These are phyloP conservation scores for Carallia brachiata DNA, from an alignment of 345 rosid genomes.

Conservation along the genomic window DNA sequence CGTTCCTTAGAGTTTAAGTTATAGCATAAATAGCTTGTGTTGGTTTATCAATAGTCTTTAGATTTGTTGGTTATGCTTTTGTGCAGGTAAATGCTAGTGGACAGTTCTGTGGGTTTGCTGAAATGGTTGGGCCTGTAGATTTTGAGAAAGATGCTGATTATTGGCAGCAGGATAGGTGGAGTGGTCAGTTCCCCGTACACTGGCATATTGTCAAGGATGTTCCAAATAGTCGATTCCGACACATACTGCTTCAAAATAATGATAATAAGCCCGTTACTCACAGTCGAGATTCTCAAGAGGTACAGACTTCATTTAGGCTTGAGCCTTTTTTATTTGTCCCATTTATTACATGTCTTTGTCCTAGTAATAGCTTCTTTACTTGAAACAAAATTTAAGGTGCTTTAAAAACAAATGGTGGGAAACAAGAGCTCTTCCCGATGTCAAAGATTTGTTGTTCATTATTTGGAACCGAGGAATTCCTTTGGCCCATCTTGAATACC, in stretches of 20 bases:
- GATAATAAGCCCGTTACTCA: constrained; percentile 79
- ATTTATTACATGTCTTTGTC: background rate
- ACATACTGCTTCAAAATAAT: constrained; percentile 62
- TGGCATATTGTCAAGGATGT: constrained; percentile 77
- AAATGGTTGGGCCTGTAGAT: constrained; percentile 71
- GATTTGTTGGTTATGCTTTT: constrained; percentile 9
- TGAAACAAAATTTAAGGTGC: too few relatives aligned
- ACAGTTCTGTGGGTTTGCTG: constrained; percentile 73
- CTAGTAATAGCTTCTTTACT: too few relatives aligned
- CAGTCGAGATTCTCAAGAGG: constrained; percentile 81
- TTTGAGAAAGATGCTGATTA: constrained; percentile 65
- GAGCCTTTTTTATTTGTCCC: background rate
- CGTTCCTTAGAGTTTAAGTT: background rate
- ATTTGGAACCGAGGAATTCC: too few relatives aligned
- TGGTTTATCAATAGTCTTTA: background rate
- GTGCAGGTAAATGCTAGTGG: constrained; percentile 77
- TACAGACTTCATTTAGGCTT: constrained; percentile 12
- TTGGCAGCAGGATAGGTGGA: constrained; percentile 83
- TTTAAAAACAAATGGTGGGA: too few relatives aligned
- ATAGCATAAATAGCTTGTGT: background rate
- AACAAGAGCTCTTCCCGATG: too few relatives aligned
- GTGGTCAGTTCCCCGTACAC: constrained; percentile 72
- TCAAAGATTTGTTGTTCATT: too few relatives aligned
- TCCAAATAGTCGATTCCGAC: constrained; percentile 62
- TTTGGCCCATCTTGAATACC: too few relatives aligned